phyloP scores from a whole-genome alignment of 768 basidiomycete species.

The Epithele typhae region DNA sequence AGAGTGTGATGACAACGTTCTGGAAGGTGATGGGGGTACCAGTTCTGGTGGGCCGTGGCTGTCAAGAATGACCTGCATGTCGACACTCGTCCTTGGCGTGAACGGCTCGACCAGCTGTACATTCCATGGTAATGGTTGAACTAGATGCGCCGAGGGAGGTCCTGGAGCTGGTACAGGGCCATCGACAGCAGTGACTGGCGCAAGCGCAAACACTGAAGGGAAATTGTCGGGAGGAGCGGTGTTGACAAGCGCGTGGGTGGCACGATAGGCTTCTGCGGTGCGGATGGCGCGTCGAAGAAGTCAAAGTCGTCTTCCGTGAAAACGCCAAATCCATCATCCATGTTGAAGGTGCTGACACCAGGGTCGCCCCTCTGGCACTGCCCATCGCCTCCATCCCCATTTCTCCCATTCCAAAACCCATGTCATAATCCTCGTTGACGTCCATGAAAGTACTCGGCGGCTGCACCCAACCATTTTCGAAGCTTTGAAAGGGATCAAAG shows the following conservation, averaged over 20 bases:
- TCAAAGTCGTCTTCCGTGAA: slow-evolving; percentile 89
- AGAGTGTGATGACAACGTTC: slow-evolving; percentile 42
- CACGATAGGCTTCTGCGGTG: slow-evolving; percentile 17
- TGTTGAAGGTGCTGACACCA: slow-evolving; percentile 20
- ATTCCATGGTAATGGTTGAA: slow-evolving; percentile 18
- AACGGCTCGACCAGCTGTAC: slow-evolving; percentile 15
- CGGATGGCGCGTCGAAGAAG: slow-evolving; percentile 70
- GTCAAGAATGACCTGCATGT: slow-evolving; percentile 4
- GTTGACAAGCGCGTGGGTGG: slow-evolving; percentile 14
- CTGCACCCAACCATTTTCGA: slow-evolving; percentile 22
- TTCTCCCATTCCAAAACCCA: too few species aligned
- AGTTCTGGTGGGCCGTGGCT: slow-evolving; percentile 33
- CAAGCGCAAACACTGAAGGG: too few species aligned
- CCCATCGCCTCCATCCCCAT: slow-evolving; percentile 42
- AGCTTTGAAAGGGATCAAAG: slow-evolving; percentile 20
- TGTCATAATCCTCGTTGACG: slow-evolving; percentile 34
- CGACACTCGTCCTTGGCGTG: slow-evolving; percentile 13
- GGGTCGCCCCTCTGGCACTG: slow-evolving; percentile 26
- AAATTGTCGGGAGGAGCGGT: not conserved
- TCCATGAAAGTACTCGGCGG: slow-evolving; percentile 31
- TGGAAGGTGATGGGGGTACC: slow-evolving; percentile 47
- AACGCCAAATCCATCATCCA: slow-evolving; percentile 30
- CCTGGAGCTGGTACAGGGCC: slow-evolving; percentile 29
- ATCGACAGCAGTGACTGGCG: too few species aligned
- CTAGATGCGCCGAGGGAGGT: slow-evolving; percentile 26